Conservation (phyloP, 768 basidiomycete genomes). For the Lentinus brumalis region DNA sequence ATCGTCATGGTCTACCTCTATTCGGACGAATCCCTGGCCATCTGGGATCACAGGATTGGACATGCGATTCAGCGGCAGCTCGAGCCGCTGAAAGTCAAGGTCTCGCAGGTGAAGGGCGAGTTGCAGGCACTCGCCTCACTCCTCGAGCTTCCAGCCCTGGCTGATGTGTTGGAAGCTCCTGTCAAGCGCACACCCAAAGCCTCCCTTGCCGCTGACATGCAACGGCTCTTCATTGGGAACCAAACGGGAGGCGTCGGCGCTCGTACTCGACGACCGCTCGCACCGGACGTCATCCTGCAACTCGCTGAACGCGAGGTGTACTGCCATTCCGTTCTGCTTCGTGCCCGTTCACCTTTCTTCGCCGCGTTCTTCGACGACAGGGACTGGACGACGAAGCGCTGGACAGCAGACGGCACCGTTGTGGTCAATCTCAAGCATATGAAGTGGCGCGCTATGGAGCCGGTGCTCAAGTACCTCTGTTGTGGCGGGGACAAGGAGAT, state of each 20-base stretch:
- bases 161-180: constrained; percentile 55
- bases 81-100: constrained; percentile 41
- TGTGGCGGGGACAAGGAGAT: constrained; percentile 67
- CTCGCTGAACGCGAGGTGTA: constrained; percentile 67
- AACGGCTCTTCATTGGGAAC: constrained; percentile 46
- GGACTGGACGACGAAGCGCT: constrained; percentile 76
- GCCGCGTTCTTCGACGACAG: constrained; percentile 77
- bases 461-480: constrained; percentile 76
- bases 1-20: constrained; percentile 87
- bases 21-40: constrained; percentile 75
- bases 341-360: constrained; percentile 84
- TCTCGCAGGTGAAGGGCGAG: constrained; percentile 59
- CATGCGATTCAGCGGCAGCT: constrained; percentile 43
- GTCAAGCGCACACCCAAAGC: constrained; percentile 56
- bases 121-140: constrained; percentile 58
- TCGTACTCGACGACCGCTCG: constrained; percentile 29
- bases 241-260: constrained; percentile 22
- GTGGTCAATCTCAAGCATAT: constrained; percentile 73
- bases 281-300: constrained; percentile 71
- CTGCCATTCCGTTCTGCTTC: constrained; percentile 75
- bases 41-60: constrained; percentile 81
- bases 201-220: constrained; percentile 54
- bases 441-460: constrained; percentile 70
- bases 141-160: constrained; percentile 59
- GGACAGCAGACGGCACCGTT: constrained; percentile 52